These are phyloP conservation scores for Chrysoporthe puriensis DNA, from an alignment of 2,329 filamentous ascomycete species.

Conservation along the genomic window DNA sequence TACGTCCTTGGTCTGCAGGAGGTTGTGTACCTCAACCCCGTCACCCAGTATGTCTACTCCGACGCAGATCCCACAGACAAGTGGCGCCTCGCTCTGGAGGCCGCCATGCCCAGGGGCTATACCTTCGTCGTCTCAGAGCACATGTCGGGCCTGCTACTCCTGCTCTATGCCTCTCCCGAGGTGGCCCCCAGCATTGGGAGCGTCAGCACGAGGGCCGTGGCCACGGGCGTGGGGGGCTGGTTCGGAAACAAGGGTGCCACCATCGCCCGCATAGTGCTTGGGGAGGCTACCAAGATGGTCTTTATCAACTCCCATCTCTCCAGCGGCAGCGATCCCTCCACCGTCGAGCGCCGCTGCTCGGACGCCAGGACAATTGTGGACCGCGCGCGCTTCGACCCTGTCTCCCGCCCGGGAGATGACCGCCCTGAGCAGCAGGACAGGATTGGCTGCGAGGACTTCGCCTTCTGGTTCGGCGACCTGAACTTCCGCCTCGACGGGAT, in stretches of 20 bases:
- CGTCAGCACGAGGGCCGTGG: conserved; percentile 80
- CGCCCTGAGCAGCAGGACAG: conserved; percentile 66
- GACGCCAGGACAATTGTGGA: conserved; percentile 79
- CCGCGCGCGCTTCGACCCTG: conserved; percentile 77
- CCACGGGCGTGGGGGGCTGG: conserved; percentile 88
- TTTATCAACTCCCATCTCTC: conserved; percentile 93
- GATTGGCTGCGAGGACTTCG: conserved; percentile 89
- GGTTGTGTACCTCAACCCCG: conserved; percentile 81
- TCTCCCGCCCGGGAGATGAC: conserved; percentile 64
- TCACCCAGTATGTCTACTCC: conserved; percentile 77
- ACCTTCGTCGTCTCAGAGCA: conserved; percentile 79
- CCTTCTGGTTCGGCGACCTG: conserved; percentile 94
- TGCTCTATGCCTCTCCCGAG: conserved; percentile 83
- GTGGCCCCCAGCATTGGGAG: conserved; percentile 76
- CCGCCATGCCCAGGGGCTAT: conserved; percentile 78
- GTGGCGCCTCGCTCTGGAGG: conserved; percentile 79
- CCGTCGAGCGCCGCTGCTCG: conserved; percentile 86
- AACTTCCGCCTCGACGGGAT: conserved; percentile 92
- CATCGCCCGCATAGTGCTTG: conserved; percentile 78
- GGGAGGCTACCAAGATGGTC: conserved; percentile 85
- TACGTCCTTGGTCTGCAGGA: conserved; percentile 93
- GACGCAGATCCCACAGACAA: conserved; percentile 72
- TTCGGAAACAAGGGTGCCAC: conserved; percentile 97
- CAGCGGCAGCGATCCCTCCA: conserved; percentile 77
- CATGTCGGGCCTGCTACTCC: conserved; percentile 79